A percentile compares a stretch with the other conserved stretches of the same genome.
These are phyloP conservation scores for Linnemannia exigua DNA, from an alignment of 192 early-diverging fungal species.

Conservation along the genomic window DNA sequence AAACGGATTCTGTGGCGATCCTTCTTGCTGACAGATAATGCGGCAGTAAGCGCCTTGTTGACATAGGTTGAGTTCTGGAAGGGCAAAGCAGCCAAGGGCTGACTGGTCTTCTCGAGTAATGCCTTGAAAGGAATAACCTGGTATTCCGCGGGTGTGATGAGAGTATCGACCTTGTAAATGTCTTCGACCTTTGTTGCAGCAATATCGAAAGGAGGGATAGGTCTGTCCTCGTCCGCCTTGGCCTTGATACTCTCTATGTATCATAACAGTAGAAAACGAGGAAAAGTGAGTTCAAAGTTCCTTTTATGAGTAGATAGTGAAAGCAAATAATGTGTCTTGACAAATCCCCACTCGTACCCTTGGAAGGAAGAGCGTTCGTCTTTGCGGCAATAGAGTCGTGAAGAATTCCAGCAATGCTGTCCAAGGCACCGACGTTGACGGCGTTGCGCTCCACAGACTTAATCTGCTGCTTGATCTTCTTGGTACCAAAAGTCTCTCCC, in stretches of 20 bases:
- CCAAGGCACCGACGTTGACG: constrained; percentile 79
- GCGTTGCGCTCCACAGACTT: constrained; percentile 88
- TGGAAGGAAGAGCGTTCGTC: constrained; percentile 72
- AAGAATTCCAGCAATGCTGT: constrained; percentile 74
- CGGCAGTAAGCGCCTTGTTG: constrained; percentile 56
- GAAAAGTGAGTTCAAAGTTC: neutral
- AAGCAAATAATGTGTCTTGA: neutral
- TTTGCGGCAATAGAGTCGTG: constrained; percentile 78
- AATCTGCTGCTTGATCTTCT: constrained; percentile 88
- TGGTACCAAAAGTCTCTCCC: constrained; percentile 94
- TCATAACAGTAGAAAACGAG: neutral
- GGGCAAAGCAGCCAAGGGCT: constrained; percentile 53
- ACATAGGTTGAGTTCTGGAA: constrained; percentile 61
- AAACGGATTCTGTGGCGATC: constrained; percentile 68
- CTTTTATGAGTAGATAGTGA: neutral
- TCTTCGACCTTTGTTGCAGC: constrained; percentile 74
- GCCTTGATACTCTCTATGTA: constrained; percentile 59
- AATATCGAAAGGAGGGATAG: constrained; percentile 83
- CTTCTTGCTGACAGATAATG: constrained; percentile 61
- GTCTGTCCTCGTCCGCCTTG: constrained; percentile 68
- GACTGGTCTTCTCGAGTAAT: constrained; percentile 59
- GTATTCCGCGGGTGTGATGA: constrained; percentile 76
- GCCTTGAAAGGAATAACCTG: constrained; percentile 73
- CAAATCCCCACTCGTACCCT: constrained; percentile 29
- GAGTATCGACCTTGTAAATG: constrained; percentile 86